These are phyloP conservation scores for Chlamydomonas sphaeroides DNA, from an alignment of 139 green algal species.

Conservation along the genomic window DNA sequence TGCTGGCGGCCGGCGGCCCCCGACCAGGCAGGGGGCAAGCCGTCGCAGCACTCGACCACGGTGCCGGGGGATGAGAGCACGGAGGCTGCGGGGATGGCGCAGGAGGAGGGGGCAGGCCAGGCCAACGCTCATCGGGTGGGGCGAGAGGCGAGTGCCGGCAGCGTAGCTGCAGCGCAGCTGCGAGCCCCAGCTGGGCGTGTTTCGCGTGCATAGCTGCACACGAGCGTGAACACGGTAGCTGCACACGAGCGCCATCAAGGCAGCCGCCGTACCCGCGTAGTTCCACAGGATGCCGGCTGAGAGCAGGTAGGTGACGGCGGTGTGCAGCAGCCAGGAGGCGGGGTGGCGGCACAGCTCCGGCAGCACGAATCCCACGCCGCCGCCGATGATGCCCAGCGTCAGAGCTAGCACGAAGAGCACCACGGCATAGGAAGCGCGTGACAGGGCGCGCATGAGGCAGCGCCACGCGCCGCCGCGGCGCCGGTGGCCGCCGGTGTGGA, in stretches of 20 bases:
- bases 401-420: constrained; percentile 3
- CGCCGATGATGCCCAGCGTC: not conserved
- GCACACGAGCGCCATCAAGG: no score
- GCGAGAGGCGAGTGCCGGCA: no score
- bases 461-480: not conserved
- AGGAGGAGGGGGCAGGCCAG: no score
- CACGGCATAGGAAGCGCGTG: not conserved
- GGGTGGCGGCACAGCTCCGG: not conserved
- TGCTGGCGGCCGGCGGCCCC: not conserved
- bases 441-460: not conserved
- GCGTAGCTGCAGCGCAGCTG: no score
- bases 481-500: no score
- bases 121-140: no score
- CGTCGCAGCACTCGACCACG: constrained; percentile 36
- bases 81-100: no score
- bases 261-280: constrained; percentile 46
- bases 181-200: no score
- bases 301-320: constrained; percentile 24
- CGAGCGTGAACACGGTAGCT: no score
- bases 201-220: no score
- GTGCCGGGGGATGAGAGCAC: constrained; percentile 37
- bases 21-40: constrained; percentile 1
- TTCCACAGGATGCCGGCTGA: constrained; percentile 43
- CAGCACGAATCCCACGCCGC: constrained; percentile 32
- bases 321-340: constrained; percentile 18